Evolutionary conservation across 2,329 filamentous ascomycete genomes (phyloP).

Genomic region (Xylariaceae sp.): DNA sequence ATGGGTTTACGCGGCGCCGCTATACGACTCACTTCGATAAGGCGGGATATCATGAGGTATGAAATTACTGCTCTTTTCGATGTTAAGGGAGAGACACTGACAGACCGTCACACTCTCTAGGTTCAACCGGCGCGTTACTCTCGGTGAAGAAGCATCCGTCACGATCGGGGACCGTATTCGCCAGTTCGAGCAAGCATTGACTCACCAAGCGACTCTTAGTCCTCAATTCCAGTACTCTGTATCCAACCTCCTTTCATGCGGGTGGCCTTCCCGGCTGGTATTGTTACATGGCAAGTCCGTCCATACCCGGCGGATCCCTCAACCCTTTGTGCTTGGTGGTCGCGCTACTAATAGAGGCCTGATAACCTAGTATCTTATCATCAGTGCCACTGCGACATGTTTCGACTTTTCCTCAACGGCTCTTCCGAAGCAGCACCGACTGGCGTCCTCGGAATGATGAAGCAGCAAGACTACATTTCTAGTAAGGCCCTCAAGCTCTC

Average conservation of each 20-base stretch:
- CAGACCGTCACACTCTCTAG: conserved; percentile 17
- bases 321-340: neutral
- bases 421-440: conserved; percentile 37
- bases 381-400: conserved; percentile 40
- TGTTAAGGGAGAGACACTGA: no score
- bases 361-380: conserved; percentile 32
- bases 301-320: neutral
- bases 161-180: conserved; percentile 23
- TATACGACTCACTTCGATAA: conserved; percentile 23
- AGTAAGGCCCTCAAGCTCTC: no score
- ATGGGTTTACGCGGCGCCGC: conserved; percentile 24
- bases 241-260: conserved; percentile 17
- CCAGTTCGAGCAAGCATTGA: conserved; percentile 25
- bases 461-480: conserved; percentile 24
- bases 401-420: conserved; percentile 37
- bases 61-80: no score
- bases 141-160: conserved; percentile 24
- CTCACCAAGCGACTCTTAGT: conserved; percentile 14
- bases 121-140: conserved; percentile 26
- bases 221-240: conserved; percentile 23
- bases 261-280: conserved; percentile 26
- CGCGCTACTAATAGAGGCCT: neutral
- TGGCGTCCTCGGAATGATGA: conserved; percentile 23
- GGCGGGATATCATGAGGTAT: conserved; percentile 28
- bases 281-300: conserved; percentile 28